Conservation (phyloP, 1,284 basidiomycete species). For the Naganishia albida region DNA sequence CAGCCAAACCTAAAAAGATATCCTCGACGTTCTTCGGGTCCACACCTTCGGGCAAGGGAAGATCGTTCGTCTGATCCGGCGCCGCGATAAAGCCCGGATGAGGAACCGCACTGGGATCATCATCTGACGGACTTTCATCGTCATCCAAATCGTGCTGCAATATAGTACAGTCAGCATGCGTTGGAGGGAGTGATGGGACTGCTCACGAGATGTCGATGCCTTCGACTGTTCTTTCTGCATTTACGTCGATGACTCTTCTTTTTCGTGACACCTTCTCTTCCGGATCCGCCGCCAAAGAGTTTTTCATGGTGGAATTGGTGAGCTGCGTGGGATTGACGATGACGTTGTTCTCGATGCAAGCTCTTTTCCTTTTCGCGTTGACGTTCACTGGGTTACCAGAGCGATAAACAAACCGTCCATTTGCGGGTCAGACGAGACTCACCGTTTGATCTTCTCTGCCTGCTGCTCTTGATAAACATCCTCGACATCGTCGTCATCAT, state of each 20-base stretch:
- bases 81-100: slow-evolving; percentile 23
- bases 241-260: slow-evolving; percentile 16
- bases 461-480: slow-evolving; percentile 18
- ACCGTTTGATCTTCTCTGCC: slow-evolving; percentile 24
- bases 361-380: slow-evolving; percentile 23
- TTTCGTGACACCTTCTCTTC: slow-evolving; percentile 14
- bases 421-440: background rate
- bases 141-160: slow-evolving; percentile 21
- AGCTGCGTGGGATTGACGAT: slow-evolving; percentile 20
- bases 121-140: slow-evolving; percentile 11
- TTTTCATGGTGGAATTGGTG: slow-evolving; percentile 29
- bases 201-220: slow-evolving; percentile 22
- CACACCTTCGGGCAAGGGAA: slow-evolving; percentile 34
- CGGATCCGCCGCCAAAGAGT: slow-evolving; percentile 20
- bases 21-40: slow-evolving; percentile 35
- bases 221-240: slow-evolving; percentile 18
- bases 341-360: slow-evolving; percentile 19
- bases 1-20: slow-evolving; percentile 28
- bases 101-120: background rate
- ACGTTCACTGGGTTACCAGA: background rate
- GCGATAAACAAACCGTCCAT: background rate
- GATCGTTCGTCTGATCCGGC: slow-evolving; percentile 28
- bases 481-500: slow-evolving; percentile 6
- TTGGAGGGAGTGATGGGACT: background rate
- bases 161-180: background rate